These are phyloP conservation scores for Phytophthora tentaculata DNA, from an alignment of 352 stramenopile species.

Conservation along the genomic window DNA sequence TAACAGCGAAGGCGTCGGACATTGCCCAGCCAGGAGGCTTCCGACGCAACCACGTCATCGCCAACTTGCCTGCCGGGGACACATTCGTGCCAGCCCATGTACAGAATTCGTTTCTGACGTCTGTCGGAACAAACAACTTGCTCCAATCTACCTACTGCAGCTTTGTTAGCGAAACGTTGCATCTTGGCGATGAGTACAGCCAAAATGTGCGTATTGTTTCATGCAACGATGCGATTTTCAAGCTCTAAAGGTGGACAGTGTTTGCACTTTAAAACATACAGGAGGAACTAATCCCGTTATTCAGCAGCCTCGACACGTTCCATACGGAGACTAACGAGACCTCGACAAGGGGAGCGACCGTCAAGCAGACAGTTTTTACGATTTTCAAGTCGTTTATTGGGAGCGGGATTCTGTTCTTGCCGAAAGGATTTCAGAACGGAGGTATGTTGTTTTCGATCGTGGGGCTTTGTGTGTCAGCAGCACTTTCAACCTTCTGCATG, in stretches of 20 bases:
- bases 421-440: conserved; percentile 66
- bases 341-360: conserved; percentile 33
- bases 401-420: conserved; percentile 67
- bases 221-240: background rate
- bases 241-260: background rate
- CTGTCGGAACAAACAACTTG: conserved; percentile 37
- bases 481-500: conserved; percentile 66
- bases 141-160: conserved; percentile 49
- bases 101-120: conserved; percentile 49
- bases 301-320: conserved; percentile 18
- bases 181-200: conserved; percentile 48
- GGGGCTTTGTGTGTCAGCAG: conserved; percentile 53
- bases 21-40: conserved; percentile 54
- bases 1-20: conserved; percentile 50
- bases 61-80: conserved; percentile 20
- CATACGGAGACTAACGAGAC: conserved; percentile 16
- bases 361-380: conserved; percentile 63
- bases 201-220: conserved; percentile 29
- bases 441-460: conserved; percentile 70
- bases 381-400: conserved; percentile 76
- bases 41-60: conserved; percentile 55
- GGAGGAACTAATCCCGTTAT: conserved; percentile 30
- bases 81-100: conserved; percentile 29
- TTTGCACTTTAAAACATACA: background rate
- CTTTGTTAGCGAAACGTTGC: conserved; percentile 48